Conservation (phyloP, 306 rosid species). For the Canavalia ensiformis region DNA sequence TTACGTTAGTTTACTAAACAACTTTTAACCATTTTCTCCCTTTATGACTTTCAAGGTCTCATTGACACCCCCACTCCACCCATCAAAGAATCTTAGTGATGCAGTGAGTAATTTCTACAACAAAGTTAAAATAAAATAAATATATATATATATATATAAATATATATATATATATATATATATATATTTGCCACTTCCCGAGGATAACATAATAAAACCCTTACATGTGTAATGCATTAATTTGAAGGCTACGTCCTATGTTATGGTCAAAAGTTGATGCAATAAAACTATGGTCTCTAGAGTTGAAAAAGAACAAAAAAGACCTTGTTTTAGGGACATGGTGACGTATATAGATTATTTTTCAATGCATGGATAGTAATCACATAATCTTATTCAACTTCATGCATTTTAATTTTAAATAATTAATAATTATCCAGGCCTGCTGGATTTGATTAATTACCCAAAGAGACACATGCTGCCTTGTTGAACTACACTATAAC, state of each 20-base stretch:
- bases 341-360: slow-evolving; percentile 44
- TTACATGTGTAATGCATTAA: slow-evolving; percentile 17
- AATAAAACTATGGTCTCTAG: slow-evolving; percentile 37
- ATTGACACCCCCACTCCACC: slow-evolving; percentile 27
- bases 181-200: slow-evolving; percentile 33
- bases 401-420: not conserved
- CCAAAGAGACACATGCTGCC: not conserved
- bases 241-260: slow-evolving; percentile 34
- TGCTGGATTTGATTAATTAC: not conserved
- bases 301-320: not conserved
- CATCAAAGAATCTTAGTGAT: slow-evolving; percentile 21
- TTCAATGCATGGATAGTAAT: slow-evolving; percentile 34
- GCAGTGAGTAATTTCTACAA: slow-evolving; percentile 24
- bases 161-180: no score
- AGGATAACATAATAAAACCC: slow-evolving; percentile 29
- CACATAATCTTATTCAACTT: not conserved
- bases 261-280: slow-evolving; percentile 45
- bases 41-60: slow-evolving; percentile 38
- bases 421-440: not conserved
- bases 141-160: no score
- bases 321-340: slow-evolving; percentile 23
- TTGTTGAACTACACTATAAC: not conserved
- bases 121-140: not conserved
- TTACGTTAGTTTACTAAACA: slow-evolving; percentile 12
- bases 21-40: slow-evolving; percentile 9